A percentile compares a stretch with the other conserved stretches of the same genome.
Conservation (phyloP, 805 yeast species). For the Tetrapisispora nanseiensis region DNA sequence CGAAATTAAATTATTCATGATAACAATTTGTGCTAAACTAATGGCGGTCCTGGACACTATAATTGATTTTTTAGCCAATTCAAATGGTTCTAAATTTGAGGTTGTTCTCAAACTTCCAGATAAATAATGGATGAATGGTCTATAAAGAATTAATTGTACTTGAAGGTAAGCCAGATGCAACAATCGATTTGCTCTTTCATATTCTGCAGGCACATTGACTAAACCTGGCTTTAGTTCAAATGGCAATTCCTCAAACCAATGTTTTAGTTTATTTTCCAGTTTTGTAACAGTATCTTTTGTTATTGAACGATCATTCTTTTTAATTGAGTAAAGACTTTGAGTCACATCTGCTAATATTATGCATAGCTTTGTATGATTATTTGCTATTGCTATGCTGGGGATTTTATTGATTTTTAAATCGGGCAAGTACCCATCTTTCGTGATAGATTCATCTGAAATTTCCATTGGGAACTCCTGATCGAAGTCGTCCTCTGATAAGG, state of each 20-base stretch:
- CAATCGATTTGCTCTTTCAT: conserved; percentile 64
- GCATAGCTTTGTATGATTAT: conserved; percentile 70
- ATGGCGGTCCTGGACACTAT: conserved; percentile 76
- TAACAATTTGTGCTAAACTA: conserved; percentile 70
- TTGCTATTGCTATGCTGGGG: conserved; percentile 50
- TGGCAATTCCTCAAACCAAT: conserved; percentile 69
- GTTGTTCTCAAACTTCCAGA: conserved; percentile 38
- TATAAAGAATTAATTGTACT: conserved; percentile 72
- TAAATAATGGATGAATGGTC: conserved; percentile 74
- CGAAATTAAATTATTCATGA: conserved; percentile 56
- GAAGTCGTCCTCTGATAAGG: conserved; percentile 67
- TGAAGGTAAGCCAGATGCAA: conserved; percentile 67
- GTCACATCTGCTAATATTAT: conserved; percentile 64
- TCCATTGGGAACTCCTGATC: conserved; percentile 82
- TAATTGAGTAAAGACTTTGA: conserved; percentile 56
- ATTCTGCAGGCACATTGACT: conserved; percentile 32
- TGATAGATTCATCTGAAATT: conserved; percentile 76
- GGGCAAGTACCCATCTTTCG: conserved; percentile 39
- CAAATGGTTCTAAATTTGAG: conserved; percentile 37
- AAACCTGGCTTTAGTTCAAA: conserved; percentile 52
- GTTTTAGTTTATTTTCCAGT: conserved; percentile 60
- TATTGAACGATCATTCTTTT: conserved; percentile 25
- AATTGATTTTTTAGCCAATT: conserved; percentile 76
- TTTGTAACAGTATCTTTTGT: conserved; percentile 45
- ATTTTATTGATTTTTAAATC: conserved; percentile 21